Evolutionary conservation across 2,329 filamentous ascomycete species (phyloP), one percentile per base, ranked within the genome.

Genomic region (Botryotinia convoluta): DNA sequence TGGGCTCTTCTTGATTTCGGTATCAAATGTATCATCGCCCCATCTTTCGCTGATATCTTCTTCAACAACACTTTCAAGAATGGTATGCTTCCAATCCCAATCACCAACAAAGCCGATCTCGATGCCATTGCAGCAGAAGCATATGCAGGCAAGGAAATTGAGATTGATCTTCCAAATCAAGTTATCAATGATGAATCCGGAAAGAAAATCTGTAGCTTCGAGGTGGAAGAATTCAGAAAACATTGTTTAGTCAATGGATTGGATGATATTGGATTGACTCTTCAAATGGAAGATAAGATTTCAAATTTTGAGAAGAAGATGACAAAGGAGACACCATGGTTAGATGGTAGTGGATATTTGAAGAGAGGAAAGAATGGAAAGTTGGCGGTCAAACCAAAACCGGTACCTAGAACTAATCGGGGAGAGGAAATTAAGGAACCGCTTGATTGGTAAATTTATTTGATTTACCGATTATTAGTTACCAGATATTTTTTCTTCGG

Each of bases 61-160:
- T 97, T 95, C 89, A 98, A 97, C 89, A 99, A 99, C 87, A 96
- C 93, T n/a, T 98, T 98, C 89, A 98, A 99, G 88, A 99, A 99
- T 86, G 95, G 95, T 85, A 98, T 98, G 96, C 86, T 98, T 76
- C 95, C 95, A 65, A 90, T 98, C 75, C 84, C 87, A 74, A 92
- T 98, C 81, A 85, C 87, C 68, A 73, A 73, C 61, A n/a, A 64
- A 29, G 61, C 48, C 60, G 68, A 73, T 57, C 68, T 73, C 22
- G 68, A 73, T 16, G 68, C 72, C 29, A 73, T 73, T 61, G 72
- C 72, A 39, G 72, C 72, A 39, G 93, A 96, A 83, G 94, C 94
- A 48, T 87, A 87, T 57, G 92, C 93, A 4, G 93, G 94, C 74
- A 88, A 88, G 73, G 94, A 97, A 82, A 85, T 98, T 76, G 95